Conservation (phyloP, 2,329 filamentous ascomycete species). For the Xylariaceae sp. region DNA sequence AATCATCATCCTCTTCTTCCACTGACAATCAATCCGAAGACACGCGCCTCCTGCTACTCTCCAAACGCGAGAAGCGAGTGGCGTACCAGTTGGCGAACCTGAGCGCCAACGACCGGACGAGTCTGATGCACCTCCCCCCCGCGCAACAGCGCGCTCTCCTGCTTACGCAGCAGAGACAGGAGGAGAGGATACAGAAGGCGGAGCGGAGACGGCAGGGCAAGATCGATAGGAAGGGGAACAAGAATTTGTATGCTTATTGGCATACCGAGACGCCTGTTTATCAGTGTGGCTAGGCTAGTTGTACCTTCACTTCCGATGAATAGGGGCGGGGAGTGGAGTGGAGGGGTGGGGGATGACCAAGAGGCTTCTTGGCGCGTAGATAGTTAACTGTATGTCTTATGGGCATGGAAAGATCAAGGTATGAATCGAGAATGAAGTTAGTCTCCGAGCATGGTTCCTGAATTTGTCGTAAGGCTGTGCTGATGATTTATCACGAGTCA, state of each 20-base stretch:
- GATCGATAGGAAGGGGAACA: slow-evolving; percentile 31
- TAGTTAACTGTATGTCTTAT: too few relatives aligned
- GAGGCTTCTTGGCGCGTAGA: too few relatives aligned
- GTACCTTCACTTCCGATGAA: too few relatives aligned
- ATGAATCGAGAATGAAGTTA: too few relatives aligned
- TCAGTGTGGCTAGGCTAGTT: slow-evolving; percentile 26
- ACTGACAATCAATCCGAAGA: background rate
- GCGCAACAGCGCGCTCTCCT: slow-evolving; percentile 22
- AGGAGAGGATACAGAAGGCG: slow-evolving; percentile 22
- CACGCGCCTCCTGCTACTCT: slow-evolving; percentile 6
- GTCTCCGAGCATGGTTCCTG: too few relatives aligned
- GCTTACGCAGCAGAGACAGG: slow-evolving; percentile 18
- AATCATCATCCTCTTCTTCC: too few relatives aligned
- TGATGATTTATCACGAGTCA: too few relatives aligned
- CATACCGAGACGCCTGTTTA: slow-evolving; percentile 31
- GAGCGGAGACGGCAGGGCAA: slow-evolving; percentile 24
- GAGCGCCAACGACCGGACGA: slow-evolving; percentile 20
- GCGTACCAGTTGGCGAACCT: slow-evolving; percentile 19
- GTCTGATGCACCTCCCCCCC: slow-evolving; percentile 20
- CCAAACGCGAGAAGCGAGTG: slow-evolving; percentile 21
- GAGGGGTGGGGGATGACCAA: too few relatives aligned
- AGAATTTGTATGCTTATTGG: slow-evolving; percentile 32
- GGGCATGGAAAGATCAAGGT: too few relatives aligned
- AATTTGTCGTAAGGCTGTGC: too few relatives aligned
- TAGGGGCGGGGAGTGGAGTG: too few relatives aligned